A percentile compares a stretch with the other conserved stretches of the same genome.
These are phyloP conservation scores for Colletotrichum sojae DNA, from an alignment of 2,329 filamentous ascomycete species.

Conservation along the genomic window DNA sequence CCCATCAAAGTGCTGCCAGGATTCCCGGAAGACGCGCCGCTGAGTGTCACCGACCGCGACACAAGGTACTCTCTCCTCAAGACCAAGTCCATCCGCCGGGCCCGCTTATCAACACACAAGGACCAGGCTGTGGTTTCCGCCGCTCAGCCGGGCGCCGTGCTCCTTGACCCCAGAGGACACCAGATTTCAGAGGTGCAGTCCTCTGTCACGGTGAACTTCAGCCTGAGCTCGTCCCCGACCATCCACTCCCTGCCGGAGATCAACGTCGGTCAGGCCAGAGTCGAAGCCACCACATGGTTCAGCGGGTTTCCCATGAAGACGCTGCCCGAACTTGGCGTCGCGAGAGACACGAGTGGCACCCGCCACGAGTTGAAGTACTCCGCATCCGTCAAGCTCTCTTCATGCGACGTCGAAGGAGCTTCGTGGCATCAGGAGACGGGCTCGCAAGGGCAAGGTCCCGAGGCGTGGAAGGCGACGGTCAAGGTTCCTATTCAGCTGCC, in stretches of 20 bases:
- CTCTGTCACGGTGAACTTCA: conserved; percentile 59
- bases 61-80: conserved; percentile 64
- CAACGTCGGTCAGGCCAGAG: conserved; percentile 62
- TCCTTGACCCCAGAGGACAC: conserved; percentile 64
- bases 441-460: conserved; percentile 34
- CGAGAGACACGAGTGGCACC: conserved; percentile 51
- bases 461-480: conserved; percentile 45
- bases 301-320: conserved; percentile 59
- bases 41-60: conserved; percentile 63
- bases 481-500: conserved; percentile 65
- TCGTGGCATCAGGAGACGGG: conserved; percentile 59
- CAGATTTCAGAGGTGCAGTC: conserved; percentile 57
- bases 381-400: conserved; percentile 57
- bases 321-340: conserved; percentile 66
- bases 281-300: conserved; percentile 67
- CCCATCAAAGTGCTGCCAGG: conserved; percentile 67
- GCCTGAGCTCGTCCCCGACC: conserved; percentile 60
- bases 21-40: conserved; percentile 63
- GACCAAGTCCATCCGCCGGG: conserved; percentile 67
- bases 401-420: conserved; percentile 51
- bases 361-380: conserved; percentile 60
- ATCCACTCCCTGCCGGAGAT: conserved; percentile 63
- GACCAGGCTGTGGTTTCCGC: conserved; percentile 63
- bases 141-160: conserved; percentile 62
- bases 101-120: conserved; percentile 64